Conservation (phyloP, 352 stramenopile genomes). For the Pythium dissimile region DNA sequence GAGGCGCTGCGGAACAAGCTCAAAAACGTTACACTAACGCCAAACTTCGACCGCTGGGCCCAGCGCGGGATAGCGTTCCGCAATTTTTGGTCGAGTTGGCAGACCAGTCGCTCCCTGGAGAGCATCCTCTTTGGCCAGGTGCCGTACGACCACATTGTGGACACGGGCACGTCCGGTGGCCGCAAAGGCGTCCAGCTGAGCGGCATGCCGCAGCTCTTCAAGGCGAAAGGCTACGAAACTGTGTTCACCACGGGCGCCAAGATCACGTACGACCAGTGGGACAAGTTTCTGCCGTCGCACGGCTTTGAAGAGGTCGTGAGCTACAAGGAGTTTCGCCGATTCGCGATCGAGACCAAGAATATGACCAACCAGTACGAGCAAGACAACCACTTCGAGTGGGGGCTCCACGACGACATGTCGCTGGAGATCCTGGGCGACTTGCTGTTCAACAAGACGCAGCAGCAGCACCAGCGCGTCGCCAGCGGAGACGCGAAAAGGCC, state of each 20-base stretch:
- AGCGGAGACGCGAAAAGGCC: constrained; percentile 31
- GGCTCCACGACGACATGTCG: constrained; percentile 39
- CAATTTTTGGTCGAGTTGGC: constrained; percentile 57
- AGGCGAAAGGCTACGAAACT: constrained; percentile 41
- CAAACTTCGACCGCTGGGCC: constrained; percentile 47
- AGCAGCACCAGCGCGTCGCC: constrained; percentile 25
- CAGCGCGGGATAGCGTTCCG: constrained; percentile 40
- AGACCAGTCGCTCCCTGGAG: constrained; percentile 50
- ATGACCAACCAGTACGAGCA: constrained; percentile 18
- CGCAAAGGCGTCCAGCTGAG: constrained; percentile 25
- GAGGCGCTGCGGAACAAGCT: constrained; percentile 1
- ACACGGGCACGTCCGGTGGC: constrained; percentile 36
- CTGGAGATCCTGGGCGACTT: constrained; percentile 33
- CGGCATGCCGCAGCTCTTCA: constrained; percentile 49
- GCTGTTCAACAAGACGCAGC: constrained; percentile 35
- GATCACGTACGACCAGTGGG: constrained; percentile 45
- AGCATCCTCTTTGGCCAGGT: constrained; percentile 50
- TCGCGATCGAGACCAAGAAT: constrained; percentile 15
- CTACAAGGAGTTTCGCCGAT: constrained; percentile 9
- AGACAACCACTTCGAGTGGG: constrained; percentile 29
- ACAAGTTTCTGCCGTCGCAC: constrained; percentile 38
- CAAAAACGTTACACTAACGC: constrained; percentile 43
- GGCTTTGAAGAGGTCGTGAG: constrained; percentile 45
- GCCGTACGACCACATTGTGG: constrained; percentile 32
- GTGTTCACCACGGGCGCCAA: constrained; percentile 42